These are phyloP conservation scores for Amaranthus hypochondriacus DNA, from an alignment of 148 eudicot species.

Conservation along the genomic window DNA sequence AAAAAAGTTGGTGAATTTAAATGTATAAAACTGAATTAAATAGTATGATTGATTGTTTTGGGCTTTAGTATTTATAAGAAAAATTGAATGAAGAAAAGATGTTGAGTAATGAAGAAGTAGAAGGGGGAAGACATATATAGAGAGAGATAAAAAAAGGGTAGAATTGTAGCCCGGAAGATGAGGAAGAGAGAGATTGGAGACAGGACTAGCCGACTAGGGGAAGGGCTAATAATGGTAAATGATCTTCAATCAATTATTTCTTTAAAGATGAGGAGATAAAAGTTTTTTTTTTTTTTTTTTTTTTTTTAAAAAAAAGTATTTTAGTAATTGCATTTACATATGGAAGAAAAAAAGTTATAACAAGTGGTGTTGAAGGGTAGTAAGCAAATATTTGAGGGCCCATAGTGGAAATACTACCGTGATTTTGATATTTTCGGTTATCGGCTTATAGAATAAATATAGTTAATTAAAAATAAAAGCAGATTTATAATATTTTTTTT, in stretches of 20 bases:
- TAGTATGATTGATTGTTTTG: conserved; percentile 11
- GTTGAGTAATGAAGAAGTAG: neutral
- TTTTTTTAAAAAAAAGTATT: neutral
- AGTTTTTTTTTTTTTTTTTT: neutral
- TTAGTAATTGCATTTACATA: neutral
- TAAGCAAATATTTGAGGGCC: too few species aligned
- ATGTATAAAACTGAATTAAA: neutral
- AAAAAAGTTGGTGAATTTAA: too few species aligned
- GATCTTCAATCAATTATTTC: conserved; percentile 21
- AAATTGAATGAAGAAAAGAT: neutral
- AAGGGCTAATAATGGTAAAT: conserved; percentile 24
- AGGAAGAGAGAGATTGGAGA: conserved; percentile 17
- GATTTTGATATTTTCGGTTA: too few species aligned
- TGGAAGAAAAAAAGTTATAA: neutral
- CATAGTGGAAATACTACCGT: too few species aligned
- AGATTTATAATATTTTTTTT: too few species aligned
- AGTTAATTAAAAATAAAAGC: too few species aligned
- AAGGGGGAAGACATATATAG: neutral
- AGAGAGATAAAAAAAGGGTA: conserved; percentile 8
- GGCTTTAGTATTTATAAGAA: conserved; percentile 24
- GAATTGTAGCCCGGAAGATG: conserved; percentile 26
- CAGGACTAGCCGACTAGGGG: conserved; percentile 22
- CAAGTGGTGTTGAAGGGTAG: conserved; percentile 2
- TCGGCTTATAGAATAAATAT: too few species aligned
- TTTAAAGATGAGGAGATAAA: neutral